Evolutionary conservation across 441 rosid species (phyloP), one percentile per base, ranked within the genome.

Genomic region (Daphne laureola): DNA sequence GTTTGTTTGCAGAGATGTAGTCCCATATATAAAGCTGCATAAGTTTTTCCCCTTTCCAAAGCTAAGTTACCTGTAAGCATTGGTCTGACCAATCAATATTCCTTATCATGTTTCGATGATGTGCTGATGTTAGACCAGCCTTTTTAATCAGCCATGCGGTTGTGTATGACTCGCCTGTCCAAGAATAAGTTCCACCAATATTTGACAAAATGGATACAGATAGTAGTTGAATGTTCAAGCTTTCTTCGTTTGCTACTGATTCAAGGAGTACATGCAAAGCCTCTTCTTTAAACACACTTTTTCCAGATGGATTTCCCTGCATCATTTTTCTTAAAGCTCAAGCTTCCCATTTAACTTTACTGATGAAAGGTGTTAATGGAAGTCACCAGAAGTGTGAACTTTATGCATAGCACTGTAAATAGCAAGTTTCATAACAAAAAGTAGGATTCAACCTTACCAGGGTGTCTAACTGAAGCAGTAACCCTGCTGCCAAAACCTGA

Each of bases 151-250:
- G 71, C 88, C 93, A 89, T 27, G 96, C 92, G 43, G 82, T 61
- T 8, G 97, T 92, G 67, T 84, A 86, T 43, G 97, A 69, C 42
- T 92, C 94, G 59, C 97, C 98, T 42, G 79, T 71, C 97, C 96
- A 86, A 42, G 87, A 59, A 70, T 79, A 92, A 51, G 96, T 92
- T 59, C 97, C 97, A 45, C 98, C 98, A 3, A 89, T 69, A 65
- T 92, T 86, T 25, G 97, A 81, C 43, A 89, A 71, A 55, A 92
- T 78, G 55, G 59, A 80, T 42, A 86, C 57, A 21, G 98, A 76
- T 55, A 84, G 67, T 51, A 70, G 50, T 63, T 83, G 92, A 46
- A 54, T 49, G 23, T 53, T 62, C 53, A 78, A 72, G 70, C 57
- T 80, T 44, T 75, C 84, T 56, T 77, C 82, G 25, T 69, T 64